phyloP scores from a whole-genome alignment of 2,329 filamentous ascomycete genomes.

The Fusarium sacchari region DNA sequence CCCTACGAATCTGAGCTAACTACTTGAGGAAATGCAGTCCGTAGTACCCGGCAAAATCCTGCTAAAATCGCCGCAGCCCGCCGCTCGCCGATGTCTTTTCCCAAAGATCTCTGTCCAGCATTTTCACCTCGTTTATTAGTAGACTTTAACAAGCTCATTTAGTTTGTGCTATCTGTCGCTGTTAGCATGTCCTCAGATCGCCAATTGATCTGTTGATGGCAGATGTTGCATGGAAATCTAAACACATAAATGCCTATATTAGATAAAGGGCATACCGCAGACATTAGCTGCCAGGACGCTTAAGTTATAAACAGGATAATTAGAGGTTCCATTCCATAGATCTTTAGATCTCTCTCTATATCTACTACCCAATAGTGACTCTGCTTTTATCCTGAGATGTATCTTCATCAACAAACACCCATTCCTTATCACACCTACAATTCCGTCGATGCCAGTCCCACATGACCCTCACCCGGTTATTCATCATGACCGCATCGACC shows the following conservation, averaged over 20 bases:
- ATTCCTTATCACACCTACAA: neutral
- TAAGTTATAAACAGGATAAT: too few relatives aligned
- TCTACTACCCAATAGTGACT: accelerated
- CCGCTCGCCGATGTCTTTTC: neutral
- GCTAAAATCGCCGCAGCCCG: neutral
- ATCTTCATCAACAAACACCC: neutral
- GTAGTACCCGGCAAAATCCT: neutral
- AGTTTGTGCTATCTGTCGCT: accelerated
- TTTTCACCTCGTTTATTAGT: accelerated
- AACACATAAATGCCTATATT: too few relatives aligned
- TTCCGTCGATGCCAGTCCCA: neutral
- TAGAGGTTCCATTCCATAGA: neutral
- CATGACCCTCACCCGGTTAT: neutral
- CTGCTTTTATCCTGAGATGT: neutral
- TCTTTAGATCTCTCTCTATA: accelerated
- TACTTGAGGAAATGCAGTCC: neutral
- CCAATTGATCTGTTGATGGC: accelerated
- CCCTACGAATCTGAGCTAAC: neutral
- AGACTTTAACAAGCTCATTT: neutral
- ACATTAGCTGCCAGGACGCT: accelerated
- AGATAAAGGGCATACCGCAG: too few relatives aligned
- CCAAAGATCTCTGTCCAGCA: neutral
- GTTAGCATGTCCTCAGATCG: neutral
- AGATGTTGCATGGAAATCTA: accelerated
- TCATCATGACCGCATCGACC: neutral